Percentiles rank a stretch among this genome's conserved stretches.
Evolutionary conservation across 108 stramenopile genomes (phyloP).

Genomic region (Cyclotella choctawhatcheeana): DNA sequence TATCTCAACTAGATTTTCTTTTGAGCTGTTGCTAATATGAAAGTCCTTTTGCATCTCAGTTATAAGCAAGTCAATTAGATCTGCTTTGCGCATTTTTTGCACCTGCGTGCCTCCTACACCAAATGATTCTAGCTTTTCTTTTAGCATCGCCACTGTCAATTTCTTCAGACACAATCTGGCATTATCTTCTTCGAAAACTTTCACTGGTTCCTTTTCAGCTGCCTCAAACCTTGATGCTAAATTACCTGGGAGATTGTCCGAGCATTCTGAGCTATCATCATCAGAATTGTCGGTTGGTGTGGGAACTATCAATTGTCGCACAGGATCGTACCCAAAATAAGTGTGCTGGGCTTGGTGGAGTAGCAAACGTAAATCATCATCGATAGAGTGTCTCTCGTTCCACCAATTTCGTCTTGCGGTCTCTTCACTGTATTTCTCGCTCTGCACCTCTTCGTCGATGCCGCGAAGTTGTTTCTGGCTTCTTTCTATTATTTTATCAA

Average conservation of each 20-base stretch:
- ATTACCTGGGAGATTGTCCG: constrained; percentile 48
- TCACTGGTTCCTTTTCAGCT: constrained; percentile 28
- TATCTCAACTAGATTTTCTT: background rate
- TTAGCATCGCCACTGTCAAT: constrained; percentile 68
- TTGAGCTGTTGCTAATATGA: background rate
- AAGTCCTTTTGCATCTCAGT: constrained; percentile 29
- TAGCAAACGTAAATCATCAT: constrained; percentile 57
- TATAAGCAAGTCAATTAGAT: constrained; percentile 62
- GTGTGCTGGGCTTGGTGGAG: constrained; percentile 52
- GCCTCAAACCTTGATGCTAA: constrained; percentile 72
- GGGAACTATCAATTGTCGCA: constrained; percentile 26
- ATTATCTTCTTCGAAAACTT: constrained; percentile 19
- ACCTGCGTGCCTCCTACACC: constrained; percentile 31
- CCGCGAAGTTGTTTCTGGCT: constrained; percentile 73
- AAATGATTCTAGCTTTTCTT: constrained; percentile 45
- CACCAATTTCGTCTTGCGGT: constrained; percentile 74
- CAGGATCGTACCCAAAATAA: constrained; percentile 45
- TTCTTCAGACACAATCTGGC: constrained; percentile 46
- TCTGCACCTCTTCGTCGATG: constrained; percentile 49
- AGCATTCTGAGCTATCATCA: constrained; percentile 47
- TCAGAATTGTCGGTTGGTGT: constrained; percentile 3
- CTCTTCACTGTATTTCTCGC: constrained; percentile 50
- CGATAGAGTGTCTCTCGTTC: constrained; percentile 65
- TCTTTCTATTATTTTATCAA: constrained; percentile 72
- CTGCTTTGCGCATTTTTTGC: constrained; percentile 58